Evolutionary conservation across 306 rosid species (phyloP).

Genomic region (Vigna unguiculata): DNA sequence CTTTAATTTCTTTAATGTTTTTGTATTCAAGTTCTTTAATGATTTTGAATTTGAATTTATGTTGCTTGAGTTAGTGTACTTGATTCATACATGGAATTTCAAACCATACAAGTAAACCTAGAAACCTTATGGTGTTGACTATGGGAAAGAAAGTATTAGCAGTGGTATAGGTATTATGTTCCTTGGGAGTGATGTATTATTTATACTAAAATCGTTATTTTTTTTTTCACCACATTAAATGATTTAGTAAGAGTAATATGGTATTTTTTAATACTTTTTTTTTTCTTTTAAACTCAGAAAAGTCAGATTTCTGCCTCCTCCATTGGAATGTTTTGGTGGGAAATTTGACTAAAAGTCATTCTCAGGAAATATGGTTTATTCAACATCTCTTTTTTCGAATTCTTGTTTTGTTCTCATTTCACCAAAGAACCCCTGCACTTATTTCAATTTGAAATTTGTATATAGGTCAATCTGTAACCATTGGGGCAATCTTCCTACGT

Average conservation of each 20-base stretch:
- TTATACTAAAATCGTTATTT: too few relatives aligned
- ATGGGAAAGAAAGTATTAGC: not conserved
- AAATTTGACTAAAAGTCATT: too few relatives aligned
- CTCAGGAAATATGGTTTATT: too few relatives aligned
- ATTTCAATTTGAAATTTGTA: not conserved
- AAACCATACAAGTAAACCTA: not conserved
- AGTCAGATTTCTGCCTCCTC: too few relatives aligned
- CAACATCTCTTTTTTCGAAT: too few relatives aligned
- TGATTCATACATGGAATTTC: not conserved
- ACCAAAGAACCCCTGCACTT: not conserved
- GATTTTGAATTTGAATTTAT: not conserved
- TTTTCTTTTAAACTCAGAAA: too few relatives aligned
- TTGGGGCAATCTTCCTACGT: not conserved
- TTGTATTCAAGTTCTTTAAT: not conserved
- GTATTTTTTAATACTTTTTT: too few relatives aligned
- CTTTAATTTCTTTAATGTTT: not conserved
- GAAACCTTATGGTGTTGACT: not conserved
- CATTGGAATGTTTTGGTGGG: too few relatives aligned
- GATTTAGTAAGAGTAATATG: too few relatives aligned
- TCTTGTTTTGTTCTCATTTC: conserved; percentile 11
- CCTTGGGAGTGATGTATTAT: too few relatives aligned
- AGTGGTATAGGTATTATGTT: not conserved
- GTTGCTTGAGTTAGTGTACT: not conserved
- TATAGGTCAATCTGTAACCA: not conserved
- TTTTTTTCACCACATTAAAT: too few relatives aligned